A percentile compares a stretch with the other conserved stretches of the same genome.
Conservation (phyloP, 768 basidiomycete genomes). For the Termitomyces sp. region DNA sequence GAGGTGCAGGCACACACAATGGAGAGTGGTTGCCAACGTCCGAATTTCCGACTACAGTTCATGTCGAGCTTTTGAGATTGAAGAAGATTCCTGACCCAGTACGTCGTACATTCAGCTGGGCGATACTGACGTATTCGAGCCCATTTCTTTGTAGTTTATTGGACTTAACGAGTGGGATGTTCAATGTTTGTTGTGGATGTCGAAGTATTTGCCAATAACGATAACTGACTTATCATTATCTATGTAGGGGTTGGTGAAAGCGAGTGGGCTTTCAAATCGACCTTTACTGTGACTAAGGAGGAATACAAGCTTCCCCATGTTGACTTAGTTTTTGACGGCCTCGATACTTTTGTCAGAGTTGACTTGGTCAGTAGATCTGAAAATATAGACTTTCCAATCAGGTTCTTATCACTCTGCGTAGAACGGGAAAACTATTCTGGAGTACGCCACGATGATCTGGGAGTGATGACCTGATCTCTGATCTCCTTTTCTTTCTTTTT, state of each 20-base stretch:
- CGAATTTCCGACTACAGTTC: conserved; percentile 78
- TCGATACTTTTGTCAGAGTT: conserved; percentile 85
- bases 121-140: background rate
- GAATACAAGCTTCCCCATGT: conserved; percentile 42
- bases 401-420: conserved; percentile 21
- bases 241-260: conserved; percentile 74
- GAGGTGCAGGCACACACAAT: conserved; percentile 49
- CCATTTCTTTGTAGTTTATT: conserved; percentile 42
- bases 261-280: conserved; percentile 78
- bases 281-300: conserved; percentile 43
- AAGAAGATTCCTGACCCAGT: conserved; percentile 82
- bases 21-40: conserved; percentile 64
- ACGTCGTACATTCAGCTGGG: conserved; percentile 20
- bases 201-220: background rate
- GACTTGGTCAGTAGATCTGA: conserved; percentile 45
- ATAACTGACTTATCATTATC: background rate
- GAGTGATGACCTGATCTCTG: background rate
- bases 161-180: conserved; percentile 86
- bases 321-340: conserved; percentile 84
- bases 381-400: background rate
- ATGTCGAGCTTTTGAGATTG: conserved; percentile 74
- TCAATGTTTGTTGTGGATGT: conserved; percentile 50
- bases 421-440: conserved; percentile 70
- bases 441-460: conserved; percentile 28
- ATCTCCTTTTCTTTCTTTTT: background rate